phyloP scores from a whole-genome alignment of 208 protist species.

The Acanthamoeba culbertsoni region DNA sequence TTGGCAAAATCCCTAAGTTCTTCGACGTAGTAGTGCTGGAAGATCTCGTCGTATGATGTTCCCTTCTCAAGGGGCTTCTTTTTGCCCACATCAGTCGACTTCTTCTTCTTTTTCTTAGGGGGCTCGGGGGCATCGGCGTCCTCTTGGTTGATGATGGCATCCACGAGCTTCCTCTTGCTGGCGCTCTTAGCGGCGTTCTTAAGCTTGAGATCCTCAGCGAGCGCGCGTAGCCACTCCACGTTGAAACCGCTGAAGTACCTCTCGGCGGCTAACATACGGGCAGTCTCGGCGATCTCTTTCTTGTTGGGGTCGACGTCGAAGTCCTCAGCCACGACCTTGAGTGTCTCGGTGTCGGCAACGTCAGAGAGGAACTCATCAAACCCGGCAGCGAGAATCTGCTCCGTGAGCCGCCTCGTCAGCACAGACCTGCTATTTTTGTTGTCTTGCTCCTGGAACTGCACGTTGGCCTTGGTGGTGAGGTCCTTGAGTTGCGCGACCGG shows the following conservation, averaged over 20 bases:
- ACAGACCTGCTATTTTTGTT: conserved; percentile 37
- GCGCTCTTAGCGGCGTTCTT: not conserved
- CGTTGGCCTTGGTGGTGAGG: not conserved
- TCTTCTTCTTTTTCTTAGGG: conserved; percentile 45
- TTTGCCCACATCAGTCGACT: not conserved
- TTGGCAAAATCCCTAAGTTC: not conserved
- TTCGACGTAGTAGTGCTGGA: conserved; percentile 53
- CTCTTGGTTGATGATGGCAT: conserved; percentile 7
- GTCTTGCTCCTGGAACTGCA: not conserved
- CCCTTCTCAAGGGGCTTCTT: conserved; percentile 40
- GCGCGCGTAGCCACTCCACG: not conserved
- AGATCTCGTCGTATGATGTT: conserved; percentile 39
- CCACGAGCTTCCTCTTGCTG: conserved; percentile 51
- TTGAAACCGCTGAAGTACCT: not conserved
- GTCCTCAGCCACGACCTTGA: not conserved
- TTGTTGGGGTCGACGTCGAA: not conserved
- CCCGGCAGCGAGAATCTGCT: not conserved
- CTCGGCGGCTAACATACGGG: not conserved
- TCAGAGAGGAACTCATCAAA: not conserved
- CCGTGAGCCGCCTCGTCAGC: not conserved
- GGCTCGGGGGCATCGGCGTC: not conserved
- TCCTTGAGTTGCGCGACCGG: not conserved
- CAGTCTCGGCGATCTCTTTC: not conserved
- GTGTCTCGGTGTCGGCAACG: not conserved
- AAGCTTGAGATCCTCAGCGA: conserved; percentile 41